Conservation (phyloP, 2,329 filamentous ascomycete genomes). For the Stagonosporopsis rhizophila region DNA sequence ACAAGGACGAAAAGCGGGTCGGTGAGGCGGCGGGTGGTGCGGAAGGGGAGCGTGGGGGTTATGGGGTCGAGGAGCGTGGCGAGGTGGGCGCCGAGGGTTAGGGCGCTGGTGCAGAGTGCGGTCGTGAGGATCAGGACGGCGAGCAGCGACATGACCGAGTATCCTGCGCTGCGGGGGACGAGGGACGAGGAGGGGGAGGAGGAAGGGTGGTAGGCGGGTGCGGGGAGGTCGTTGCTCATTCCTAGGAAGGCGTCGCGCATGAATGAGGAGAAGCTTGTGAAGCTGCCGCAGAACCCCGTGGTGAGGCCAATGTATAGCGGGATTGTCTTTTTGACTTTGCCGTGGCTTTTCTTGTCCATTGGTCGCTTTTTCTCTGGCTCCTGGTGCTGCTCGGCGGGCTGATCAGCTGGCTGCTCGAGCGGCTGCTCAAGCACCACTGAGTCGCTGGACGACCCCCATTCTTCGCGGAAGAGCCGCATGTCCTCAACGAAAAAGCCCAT, state of each 20-base stretch:
- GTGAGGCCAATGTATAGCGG: constrained; percentile 87
- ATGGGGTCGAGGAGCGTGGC: constrained; percentile 67
- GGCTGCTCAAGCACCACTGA: constrained; percentile 30
- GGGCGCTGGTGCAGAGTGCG: constrained; percentile 71
- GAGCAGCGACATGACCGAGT: constrained; percentile 82
- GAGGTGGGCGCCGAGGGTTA: constrained; percentile 77
- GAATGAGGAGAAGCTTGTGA: constrained; percentile 89
- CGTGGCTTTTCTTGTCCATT: constrained; percentile 46
- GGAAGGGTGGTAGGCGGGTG: constrained; percentile 54
- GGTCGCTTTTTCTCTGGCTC: constrained; percentile 56
- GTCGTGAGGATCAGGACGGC: constrained; percentile 78
- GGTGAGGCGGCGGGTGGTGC: constrained; percentile 64
- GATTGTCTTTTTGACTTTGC: constrained; percentile 78
- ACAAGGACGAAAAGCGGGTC: constrained; percentile 71
- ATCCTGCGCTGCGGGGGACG: constrained; percentile 70
- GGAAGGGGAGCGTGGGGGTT: constrained; percentile 67
- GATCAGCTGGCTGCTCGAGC: constrained; percentile 1
- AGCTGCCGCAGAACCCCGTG: constrained; percentile 87
- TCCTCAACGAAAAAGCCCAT: constrained; percentile 90
- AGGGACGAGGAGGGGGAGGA: constrained; percentile 29
- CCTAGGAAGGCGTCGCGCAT: constrained; percentile 81
- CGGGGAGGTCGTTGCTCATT: constrained; percentile 74
- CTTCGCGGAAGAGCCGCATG: constrained; percentile 72
- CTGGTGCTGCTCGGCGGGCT: constrained; percentile 1
- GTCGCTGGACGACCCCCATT: constrained; percentile 61